A percentile compares a stretch with the other conserved stretches of the same genome.
These are phyloP conservation scores for Yamadazyma membranifaciens DNA, from an alignment of 1,139 yeast genomes.

Conservation along the genomic window DNA sequence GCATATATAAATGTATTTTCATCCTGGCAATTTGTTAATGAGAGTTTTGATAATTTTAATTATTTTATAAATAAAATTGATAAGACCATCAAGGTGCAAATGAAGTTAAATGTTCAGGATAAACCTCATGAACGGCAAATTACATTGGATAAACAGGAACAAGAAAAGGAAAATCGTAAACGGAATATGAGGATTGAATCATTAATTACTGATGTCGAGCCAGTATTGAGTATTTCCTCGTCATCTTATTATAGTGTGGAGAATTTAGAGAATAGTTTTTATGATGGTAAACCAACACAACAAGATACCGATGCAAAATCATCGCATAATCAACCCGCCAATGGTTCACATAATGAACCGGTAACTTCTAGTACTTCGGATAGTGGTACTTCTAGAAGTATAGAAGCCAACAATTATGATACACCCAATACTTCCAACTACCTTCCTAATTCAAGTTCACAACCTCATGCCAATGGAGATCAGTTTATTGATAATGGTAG, in stretches of 20 bases:
- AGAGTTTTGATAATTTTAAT: constrained; percentile 13
- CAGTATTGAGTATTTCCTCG: constrained; percentile 12
- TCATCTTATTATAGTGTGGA: constrained; percentile 10
- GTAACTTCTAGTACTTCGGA: too few relatives aligned
- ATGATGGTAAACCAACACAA: too few relatives aligned
- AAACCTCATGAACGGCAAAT: not conserved
- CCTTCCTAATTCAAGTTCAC: too few relatives aligned
- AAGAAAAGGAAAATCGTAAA: not conserved
- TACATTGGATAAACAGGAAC: not conserved
- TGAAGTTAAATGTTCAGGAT: not conserved
- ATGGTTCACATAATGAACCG: constrained; percentile 1
- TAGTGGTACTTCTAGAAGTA: not conserved
- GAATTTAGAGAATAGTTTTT: not conserved
- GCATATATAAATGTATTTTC: constrained; percentile 11
- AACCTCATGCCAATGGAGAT: too few relatives aligned
- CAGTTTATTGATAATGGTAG: not conserved
- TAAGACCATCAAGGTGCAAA: not conserved
- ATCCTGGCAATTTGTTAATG: constrained; percentile 23
- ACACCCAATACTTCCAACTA: too few relatives aligned
- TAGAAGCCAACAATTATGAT: not conserved
- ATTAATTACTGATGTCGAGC: constrained; percentile 2
- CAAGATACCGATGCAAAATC: not conserved
- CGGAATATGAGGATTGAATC: not conserved
- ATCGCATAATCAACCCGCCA: not conserved
- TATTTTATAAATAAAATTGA: constrained; percentile 3